These are phyloP conservation scores for Fusarium circinatum DNA, from an alignment of 2,329 filamentous ascomycete genomes.

Conservation along the genomic window DNA sequence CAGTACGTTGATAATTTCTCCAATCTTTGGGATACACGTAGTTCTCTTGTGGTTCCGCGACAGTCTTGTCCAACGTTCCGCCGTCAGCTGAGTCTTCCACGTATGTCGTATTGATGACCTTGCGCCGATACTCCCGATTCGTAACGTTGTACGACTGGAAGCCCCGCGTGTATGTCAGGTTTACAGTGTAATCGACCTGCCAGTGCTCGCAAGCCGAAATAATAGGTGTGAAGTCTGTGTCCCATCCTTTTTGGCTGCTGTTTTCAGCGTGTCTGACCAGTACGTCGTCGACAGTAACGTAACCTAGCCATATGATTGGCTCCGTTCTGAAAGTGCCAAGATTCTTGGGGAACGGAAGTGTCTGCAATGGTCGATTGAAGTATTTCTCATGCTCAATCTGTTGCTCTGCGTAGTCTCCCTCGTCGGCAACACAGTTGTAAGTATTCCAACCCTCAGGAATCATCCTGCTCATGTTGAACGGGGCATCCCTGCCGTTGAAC, in stretches of 20 bases:
- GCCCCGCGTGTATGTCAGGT: conserved; percentile 24
- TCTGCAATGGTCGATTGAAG: neutral
- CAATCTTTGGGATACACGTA: conserved; percentile 15
- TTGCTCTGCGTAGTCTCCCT: conserved; percentile 17
- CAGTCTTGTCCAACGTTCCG: conserved; percentile 12
- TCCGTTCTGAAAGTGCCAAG: conserved; percentile 27
- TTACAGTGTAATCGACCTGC: conserved; percentile 24
- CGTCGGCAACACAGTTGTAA: conserved; percentile 9
- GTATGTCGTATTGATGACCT: conserved; percentile 26
- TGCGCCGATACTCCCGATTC: conserved; percentile 14
- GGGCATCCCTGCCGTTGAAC: neutral
- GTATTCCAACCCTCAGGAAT: conserved; percentile 14
- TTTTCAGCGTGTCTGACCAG: neutral
- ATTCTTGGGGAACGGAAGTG: neutral
- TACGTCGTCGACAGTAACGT: conserved; percentile 16
- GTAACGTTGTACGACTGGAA: conserved; percentile 25
- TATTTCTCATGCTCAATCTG: conserved; percentile 1
- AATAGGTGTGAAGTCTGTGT: neutral
- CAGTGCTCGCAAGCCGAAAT: conserved; percentile 35
- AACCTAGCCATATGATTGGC: conserved; percentile 30
- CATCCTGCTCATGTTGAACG: conserved; percentile 27
- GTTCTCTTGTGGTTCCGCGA: conserved; percentile 10
- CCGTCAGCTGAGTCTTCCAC: neutral
- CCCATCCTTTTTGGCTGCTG: neutral
- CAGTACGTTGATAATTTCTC: conserved; percentile 3